Base-by-base conservation (phyloP, 2,329 filamentous ascomycete genomes). In the Trichoderma asperellum region DNA sequence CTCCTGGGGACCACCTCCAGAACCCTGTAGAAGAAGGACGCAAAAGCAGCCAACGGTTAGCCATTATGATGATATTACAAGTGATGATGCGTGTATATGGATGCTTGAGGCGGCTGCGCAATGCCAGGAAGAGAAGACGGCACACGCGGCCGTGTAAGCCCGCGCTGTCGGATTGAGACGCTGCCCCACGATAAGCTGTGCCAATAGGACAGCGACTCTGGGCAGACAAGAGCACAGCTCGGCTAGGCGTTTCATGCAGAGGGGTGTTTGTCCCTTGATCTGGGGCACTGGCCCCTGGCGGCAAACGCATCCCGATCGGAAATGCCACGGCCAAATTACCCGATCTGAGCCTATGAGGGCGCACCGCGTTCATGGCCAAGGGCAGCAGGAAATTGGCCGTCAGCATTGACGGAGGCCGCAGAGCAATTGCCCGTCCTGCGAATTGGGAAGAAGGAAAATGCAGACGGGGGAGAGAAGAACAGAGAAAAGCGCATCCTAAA, bases 1-100 rank as follows among this genome's bases (percentile, higher is more conserved):
- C 84, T 99, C 96, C 75, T 88, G 87, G 37, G 96, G 96, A 64
- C 96, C 96, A 70, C 96, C 96, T 62, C 93, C 93, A 57, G 93
- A 89, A 72, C 96, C 96, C 94, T 97, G 47, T 29, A 59, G 11
- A 5, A 16, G 11, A 35, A 29, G 5, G 4, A 21, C 8, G 21
- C 12, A 40, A 40, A 27, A 37, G 34, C 4, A 72, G 70, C 63
- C 68, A 14, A 57, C 59, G 70, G 47, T 68, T 24, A 74, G 81
- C 72, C 80, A 78, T 71, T 59, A 16, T 43, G 18, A n/a, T n/a
- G 8, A 12, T 24, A 21, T n/a, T 14, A 40, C 16, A n/a, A 43
- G 40, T n/a, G 11, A 21, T 49, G 12, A 21, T 49, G 12, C 47
- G 8, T 21, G n/a, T 24, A 16, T 49, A 29, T 21, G 24, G 34